These are phyloP conservation scores for Tricholoma terreum DNA, from an alignment of 768 basidiomycete species.

Conservation along the genomic window DNA sequence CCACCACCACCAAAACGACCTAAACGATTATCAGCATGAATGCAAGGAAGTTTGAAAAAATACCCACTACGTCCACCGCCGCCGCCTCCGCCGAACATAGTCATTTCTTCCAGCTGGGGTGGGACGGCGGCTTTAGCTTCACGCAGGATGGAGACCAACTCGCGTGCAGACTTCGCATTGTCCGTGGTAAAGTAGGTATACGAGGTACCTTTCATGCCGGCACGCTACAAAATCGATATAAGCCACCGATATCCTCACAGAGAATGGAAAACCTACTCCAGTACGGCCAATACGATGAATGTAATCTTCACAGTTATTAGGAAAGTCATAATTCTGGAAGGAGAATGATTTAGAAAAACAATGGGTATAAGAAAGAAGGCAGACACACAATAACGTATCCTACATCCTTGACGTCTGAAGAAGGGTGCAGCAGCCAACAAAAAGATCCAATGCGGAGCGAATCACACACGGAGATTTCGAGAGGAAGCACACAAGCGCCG, in stretches of 20 bases:
- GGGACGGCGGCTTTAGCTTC: constrained; percentile 88
- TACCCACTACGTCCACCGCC: constrained; percentile 69
- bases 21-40: constrained; percentile 24
- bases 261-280: constrained; percentile 51
- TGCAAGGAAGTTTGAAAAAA: not conserved
- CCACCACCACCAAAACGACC: constrained; percentile 61
- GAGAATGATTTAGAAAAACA: constrained; percentile 7
- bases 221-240: constrained; percentile 52
- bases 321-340: constrained; percentile 92
- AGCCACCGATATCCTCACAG: not conserved
- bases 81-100: constrained; percentile 79
- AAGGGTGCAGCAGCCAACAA: constrained; percentile 29
- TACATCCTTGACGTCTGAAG: constrained; percentile 96
- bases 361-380: constrained; percentile 3
- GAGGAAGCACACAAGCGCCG: constrained; percentile 21
- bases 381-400: constrained; percentile 89
- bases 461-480: constrained; percentile 29
- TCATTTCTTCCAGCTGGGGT: constrained; percentile 91
- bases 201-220: constrained; percentile 86
- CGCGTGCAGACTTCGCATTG: constrained; percentile 91
- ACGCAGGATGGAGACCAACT: constrained; percentile 79
- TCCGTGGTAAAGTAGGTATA: constrained; percentile 98
- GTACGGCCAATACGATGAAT: constrained; percentile 99
- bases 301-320: constrained; percentile 97
- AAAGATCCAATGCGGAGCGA: constrained; percentile 33